Base-by-base conservation (phyloP, 2,329 filamentous ascomycete species). In the Colletotrichum sp. region DNA sequence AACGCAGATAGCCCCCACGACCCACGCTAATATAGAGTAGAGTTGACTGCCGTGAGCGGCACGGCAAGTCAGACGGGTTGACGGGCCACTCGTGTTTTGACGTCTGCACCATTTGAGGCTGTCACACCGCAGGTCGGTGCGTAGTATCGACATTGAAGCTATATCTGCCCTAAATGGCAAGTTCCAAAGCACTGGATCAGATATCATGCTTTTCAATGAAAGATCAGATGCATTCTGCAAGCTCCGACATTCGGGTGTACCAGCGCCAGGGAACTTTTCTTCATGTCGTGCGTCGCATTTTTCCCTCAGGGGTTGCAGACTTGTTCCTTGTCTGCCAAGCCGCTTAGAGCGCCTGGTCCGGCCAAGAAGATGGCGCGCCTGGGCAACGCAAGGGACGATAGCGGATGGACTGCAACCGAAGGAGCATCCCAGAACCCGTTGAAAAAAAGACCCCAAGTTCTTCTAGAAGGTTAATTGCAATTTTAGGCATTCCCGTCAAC, bases 271-370 rank as follows among this genome's bases (percentile, higher is more conserved):
- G 36, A 44, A 52, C 21, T 28, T 49, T 59, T 59, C 12, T 62
- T 71, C 69, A 71, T 66, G 32, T 66, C 69, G 60, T 66, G 69
- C 69, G 69, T 71, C 28, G 49, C 60, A 71, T 62, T 66, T 66
- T 44, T 67, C 15, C 44, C 30, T 66, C 60, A 71, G 69, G 69
- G 69, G 69, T 66, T 36, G 36, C 68, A 60, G 21, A 62, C 26
- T 21, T 49, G 55, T 62, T 65, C 69, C 69, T 66, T 65, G 69
- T 66, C 62, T 44, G 69, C 69, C 69, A 71, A 71, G 69, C 44
- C 69, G 69, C 69, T 59, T 59, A 66, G 59, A 71, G 39, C 24
- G 57, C 60, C 60, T 55, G 36, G 69, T 49, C 44, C 24, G 49
- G 67, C 59, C 69, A 71, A 71, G 69, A 65, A 24, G 30, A 66